Evolutionary conservation across 345 rosid species (phyloP), one percentile per base, ranked within the genome.

Genomic region (Anacardium occidentale): DNA sequence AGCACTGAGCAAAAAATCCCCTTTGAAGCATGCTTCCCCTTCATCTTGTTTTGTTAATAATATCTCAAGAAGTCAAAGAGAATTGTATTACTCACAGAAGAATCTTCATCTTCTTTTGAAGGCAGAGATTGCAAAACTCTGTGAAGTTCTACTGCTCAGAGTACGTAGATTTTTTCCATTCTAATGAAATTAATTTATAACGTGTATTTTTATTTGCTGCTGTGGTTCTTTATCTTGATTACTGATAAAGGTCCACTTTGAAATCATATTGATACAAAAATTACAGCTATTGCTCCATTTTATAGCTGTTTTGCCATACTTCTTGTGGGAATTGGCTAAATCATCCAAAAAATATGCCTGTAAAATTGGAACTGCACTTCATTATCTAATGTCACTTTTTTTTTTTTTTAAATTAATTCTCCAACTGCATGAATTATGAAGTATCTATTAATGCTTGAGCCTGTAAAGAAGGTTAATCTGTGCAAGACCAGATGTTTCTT

Each of bases 51-150:
- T 57, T 57, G 77, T 69, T 24, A 24, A 71, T 74, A 73, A 61
- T 67, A 75, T 75, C 63, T 59, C 79, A 51, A 73, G 76, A 80
- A 64, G 64, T 65, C 81, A 83, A 62, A 68, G 76, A 77, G 77
- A 76, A 67, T 61, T 79, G 72, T 72, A n/a, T 42, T 86, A 85
- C 69, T 87, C 82, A 26, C 96, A 88, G 81, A 84, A 80, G 77
- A 78, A 75, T 82, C 91, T 95, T 51, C 86, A 85, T 80, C 78
- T 77, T 74, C 71, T 69, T 72, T 81, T 91, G 80, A 87, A 85
- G 88, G 89, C 82, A 53, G 83, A 83, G 69, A 81, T 89, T 44
- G 81, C 84, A 67, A 84, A 80, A 79, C 97, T 95, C 71, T 80
- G 90, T 81, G 81, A 85, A 82, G 79, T 84, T 74, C 77, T 92